Evolutionary conservation across 2,329 filamentous ascomycete genomes (phyloP), one percentile per base, ranked within the genome.

Genomic region (Aurifilum marmelostoma): DNA sequence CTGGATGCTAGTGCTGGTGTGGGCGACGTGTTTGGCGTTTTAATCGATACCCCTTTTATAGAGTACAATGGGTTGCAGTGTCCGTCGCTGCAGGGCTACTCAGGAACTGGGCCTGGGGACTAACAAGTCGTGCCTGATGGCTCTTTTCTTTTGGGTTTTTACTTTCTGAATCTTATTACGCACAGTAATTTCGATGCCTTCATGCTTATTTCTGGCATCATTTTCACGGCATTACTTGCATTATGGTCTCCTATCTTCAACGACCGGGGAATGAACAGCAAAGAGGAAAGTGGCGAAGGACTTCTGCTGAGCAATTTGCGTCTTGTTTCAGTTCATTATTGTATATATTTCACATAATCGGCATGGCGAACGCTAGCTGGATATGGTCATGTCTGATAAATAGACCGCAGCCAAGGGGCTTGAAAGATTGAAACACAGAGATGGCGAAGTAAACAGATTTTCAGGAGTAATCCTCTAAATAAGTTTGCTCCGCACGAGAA

Each of bases 31-130:
- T 75, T 74, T 41, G 77, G 77, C 24, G 72, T 78, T 54, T 73
- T 77, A 67, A 67, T 79, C 62, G 75, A 77, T 39, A 78, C 77
- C 61, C 75, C 77, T 1, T 79, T 78, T 56, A 75, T 76, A 56
- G 77, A 78, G 72, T 78, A 76, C 60, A 78, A 78, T 61, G 75
- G 74, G 63, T 72, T 78, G 60, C 73, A 75, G 34, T 78, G 77
- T 69, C 63, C 64, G 43, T 68, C 69, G 6, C 73, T 78, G 72
- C 67, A 72, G 65, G 77, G 77, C 9, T 78, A 78, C 62, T 60
- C 60, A 14, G 72, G 71, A 18, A 68, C 65, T 14, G 70, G 68
- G 12, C 29, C 68, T 43, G 68, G 70, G n/a, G 68, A 70, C 52
- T 70, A 61, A 65, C 16, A 50, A 29, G 59, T 47, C 58, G 52